phyloP scores from a whole-genome alignment of 805 yeast genomes.

The Priceomyces melissophilus region DNA sequence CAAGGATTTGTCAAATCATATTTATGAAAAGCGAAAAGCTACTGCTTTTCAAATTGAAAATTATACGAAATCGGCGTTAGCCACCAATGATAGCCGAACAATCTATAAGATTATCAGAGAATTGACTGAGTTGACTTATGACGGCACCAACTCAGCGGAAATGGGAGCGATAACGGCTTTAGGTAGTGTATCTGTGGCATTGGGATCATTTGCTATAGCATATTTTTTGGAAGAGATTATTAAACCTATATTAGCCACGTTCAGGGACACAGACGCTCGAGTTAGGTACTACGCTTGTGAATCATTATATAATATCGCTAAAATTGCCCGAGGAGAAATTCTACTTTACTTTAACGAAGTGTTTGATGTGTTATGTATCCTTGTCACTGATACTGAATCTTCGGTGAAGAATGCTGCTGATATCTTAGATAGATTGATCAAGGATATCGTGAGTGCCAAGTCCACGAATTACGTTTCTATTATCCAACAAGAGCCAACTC shows the following conservation, averaged over 20 bases:
- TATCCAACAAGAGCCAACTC: constrained; percentile 48
- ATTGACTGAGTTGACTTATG: constrained; percentile 71
- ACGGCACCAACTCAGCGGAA: constrained; percentile 66
- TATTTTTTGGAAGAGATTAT: constrained; percentile 78
- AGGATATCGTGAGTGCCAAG: constrained; percentile 92
- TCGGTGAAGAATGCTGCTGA: constrained; percentile 96
- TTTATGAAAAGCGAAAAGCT: constrained; percentile 45
- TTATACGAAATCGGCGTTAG: constrained; percentile 65
- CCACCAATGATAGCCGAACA: constrained; percentile 56
- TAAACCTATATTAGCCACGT: constrained; percentile 91
- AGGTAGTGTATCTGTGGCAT: constrained; percentile 92
- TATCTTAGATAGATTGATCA: constrained; percentile 80
- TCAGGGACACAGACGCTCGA: constrained; percentile 95
- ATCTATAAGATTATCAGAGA: constrained; percentile 68
- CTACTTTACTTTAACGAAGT: constrained; percentile 88
- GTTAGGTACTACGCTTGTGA: constrained; percentile 97
- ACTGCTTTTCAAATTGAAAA: constrained; percentile 67
- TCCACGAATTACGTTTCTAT: constrained; percentile 84
- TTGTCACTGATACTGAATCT: constrained; percentile 86
- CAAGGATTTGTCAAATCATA: constrained; percentile 43
- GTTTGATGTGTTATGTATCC: constrained; percentile 85
- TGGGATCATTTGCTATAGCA: constrained; percentile 83
- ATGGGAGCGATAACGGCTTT: constrained; percentile 95
- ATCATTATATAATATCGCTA: constrained; percentile 90
- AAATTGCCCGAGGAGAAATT: constrained; percentile 94